Evolutionary conservation across 2,329 filamentous ascomycete genomes (phyloP), one percentile per base, ranked within the genome.

Genomic region (Monascus ruber): DNA sequence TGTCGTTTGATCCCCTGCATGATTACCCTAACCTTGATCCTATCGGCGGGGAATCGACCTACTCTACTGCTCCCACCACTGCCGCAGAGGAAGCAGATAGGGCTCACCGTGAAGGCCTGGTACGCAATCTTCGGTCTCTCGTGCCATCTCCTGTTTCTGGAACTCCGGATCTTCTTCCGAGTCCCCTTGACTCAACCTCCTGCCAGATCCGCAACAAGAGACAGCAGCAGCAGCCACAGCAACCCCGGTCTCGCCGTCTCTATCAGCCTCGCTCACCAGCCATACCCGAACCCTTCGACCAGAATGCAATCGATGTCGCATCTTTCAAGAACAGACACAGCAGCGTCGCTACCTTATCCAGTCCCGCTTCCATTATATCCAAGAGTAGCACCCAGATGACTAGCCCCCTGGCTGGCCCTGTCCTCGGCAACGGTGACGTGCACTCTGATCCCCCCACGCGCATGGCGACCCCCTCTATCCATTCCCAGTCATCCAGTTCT

Each of bases 81-180:
- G 42, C 35, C 17, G 40, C 42, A 17, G 45, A 49, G 8, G 40
- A 45, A 6, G 34, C 35, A 17, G 45, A 45, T 9, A 35, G 44
- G 8, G 25, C 26, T 25, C 42, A 50, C 5, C 48, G 38, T 28
- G 44, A 53, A 26, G 48, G 45, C 6, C 35, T 52, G 7, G 29
- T 49, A 8, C 44, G 46, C 25, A 51, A 41, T 31, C 31, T 53
- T 6, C 49, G 49, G 8, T 41, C 45, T 27, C 42, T 52, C 25
- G 44, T 51, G 37, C 42, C 47, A n/a, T 36, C 38, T 17, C 24
- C 46, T n/a, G 26, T 39, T 25, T 24, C 41, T n/a, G 24, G 33
- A 10, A 37, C 32, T 32, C 6, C 39, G 10, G 44, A 48, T 7
- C 45, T 39, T 10, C 25, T 42, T 24, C n/a, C 44, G n/a, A 29